Evolutionary conservation across 164 flowering plant genomes (phyloP), one percentile per base, ranked within the genome.

Genomic region (Nelumbo lutea): DNA sequence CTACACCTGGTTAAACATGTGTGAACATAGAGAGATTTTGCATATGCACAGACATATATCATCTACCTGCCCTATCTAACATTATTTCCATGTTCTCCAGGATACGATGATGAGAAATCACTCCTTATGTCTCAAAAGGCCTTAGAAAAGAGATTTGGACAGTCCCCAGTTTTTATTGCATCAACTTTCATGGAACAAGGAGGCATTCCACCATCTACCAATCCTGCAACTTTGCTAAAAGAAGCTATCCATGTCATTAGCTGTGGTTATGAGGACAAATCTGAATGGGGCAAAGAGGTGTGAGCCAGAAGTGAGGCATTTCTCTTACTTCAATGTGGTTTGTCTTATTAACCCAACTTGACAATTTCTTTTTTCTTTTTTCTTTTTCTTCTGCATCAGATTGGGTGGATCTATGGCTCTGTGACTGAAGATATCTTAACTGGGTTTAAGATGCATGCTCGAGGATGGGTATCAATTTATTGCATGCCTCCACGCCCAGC

Each of bases 251-350:
- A 95, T 83, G 99, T 95, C 64, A 92, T 95, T 72, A 92, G 99
- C 77, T 95, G 99, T 71, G 97, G 99, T 60, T 95, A 95, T 42
- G 99, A 95, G 74, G 97, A 92, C 80, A 92, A 95, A 76, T 83
- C 94, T 11, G 97, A 90, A 75, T 95, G 99, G 99, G 99, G 99
- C 48, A 92, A 95, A 87, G 99, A 95, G 97, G 99, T 95, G 99
- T 95, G 44, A 70, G 80, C 52, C 43, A 5, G 43, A 51, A 27
- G 39, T 3, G 9, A 41, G 14, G 7, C 38, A 41, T 56, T 13
- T 61, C 11, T 57, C 65, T 48, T 59, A 50, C 1, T 50, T 50
- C 42, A 45, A 51, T 5, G 39, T 39, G 61, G 53, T 61, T 60
- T 45, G n/a, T 71, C 5, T 41, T 8, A n/a, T 48, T 6, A 55